Base-by-base conservation (phyloP, 139 green algal genomes). In the Picochlorum sp. region DNA sequence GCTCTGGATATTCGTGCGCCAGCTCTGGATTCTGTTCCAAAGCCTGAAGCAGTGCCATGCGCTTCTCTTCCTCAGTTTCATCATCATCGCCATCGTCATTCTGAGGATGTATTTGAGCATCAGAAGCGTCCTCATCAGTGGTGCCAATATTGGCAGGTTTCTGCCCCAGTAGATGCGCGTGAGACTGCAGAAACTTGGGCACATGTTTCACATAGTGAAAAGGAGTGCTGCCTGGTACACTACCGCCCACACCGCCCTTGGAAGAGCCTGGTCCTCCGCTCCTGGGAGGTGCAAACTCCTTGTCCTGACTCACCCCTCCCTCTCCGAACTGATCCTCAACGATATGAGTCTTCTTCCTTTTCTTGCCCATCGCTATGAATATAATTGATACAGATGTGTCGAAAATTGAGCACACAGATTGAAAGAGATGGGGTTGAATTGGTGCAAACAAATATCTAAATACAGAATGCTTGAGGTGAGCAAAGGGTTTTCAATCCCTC, bases 181-280 rank as follows among this genome's bases (percentile, higher is more conserved):
- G 87, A 24, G 72, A 63, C 57, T 92, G 80, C 45, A 91, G 68
- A 51, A 92, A 92, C 65, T 90, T 91, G 41, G 85, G 85, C 15
- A 88, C 66, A 13, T 86, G 75, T 2, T 78, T 66, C 10, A 78
- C 41, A 59, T 76, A 88, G 2, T 34, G 60, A 1, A 88, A 45
- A 28, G 71, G 77, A 3, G 67, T 54, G 28, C 62, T 54, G 64
- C 20, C 20, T 45, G 49, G 26, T 58, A 21, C 5, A 62, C 67
- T 69, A 52, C 62, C 72, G 49, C 75, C 71, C 5, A 62, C 71
- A 11, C 65, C 65, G 8, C 76, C 71, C 8, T 70, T 67, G 6
- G 66, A 60, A 18, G 30, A 56, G 34, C 14, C 31, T 45, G 15
- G 1, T 16, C 11, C 28, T 23, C 10, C 21, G 20, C 37, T 4